A percentile compares a stretch with the other conserved stretches of the same genome.
Evolutionary conservation across 257 asterid species (phyloP).

Genomic region (Jaltomata sinuosa): DNA sequence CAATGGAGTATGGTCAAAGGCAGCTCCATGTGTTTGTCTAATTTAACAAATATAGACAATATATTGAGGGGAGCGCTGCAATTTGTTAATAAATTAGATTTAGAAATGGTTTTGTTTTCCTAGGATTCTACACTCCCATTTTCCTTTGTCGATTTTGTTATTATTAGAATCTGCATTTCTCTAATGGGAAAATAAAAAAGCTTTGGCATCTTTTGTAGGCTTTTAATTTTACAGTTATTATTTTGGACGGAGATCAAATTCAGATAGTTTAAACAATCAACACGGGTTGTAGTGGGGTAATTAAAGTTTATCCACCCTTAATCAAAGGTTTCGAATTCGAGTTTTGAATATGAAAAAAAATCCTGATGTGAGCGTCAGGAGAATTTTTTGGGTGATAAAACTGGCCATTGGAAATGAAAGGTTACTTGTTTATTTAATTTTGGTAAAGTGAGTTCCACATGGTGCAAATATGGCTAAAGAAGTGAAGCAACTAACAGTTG

Average conservation of each 20-base stretch:
- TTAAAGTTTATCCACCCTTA: too few relatives aligned
- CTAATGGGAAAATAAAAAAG: background rate
- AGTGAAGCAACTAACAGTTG: background rate
- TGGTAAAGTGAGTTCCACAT: background rate
- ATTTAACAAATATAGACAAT: background rate
- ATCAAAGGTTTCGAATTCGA: background rate
- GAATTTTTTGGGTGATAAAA: background rate
- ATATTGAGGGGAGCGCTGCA: background rate
- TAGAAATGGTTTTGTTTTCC: background rate
- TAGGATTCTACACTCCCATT: conserved; percentile 11
- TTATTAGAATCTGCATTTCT: background rate
- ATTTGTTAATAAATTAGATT: background rate
- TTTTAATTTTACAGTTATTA: background rate
- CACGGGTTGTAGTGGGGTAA: too few relatives aligned
- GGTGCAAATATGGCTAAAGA: background rate
- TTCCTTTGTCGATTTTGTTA: background rate
- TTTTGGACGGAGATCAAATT: background rate
- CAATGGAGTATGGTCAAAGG: conserved; percentile 22
- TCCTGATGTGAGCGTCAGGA: too few relatives aligned
- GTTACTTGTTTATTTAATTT: background rate
- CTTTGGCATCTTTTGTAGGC: background rate
- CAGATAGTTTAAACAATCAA: too few relatives aligned
- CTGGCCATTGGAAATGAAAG: background rate
- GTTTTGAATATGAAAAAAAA: accelerated
- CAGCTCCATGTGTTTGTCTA: conserved; percentile 29